Evolutionary conservation across 495 filamentous ascomycete species (phyloP).

Genomic region (Podospora fimiseda): DNA sequence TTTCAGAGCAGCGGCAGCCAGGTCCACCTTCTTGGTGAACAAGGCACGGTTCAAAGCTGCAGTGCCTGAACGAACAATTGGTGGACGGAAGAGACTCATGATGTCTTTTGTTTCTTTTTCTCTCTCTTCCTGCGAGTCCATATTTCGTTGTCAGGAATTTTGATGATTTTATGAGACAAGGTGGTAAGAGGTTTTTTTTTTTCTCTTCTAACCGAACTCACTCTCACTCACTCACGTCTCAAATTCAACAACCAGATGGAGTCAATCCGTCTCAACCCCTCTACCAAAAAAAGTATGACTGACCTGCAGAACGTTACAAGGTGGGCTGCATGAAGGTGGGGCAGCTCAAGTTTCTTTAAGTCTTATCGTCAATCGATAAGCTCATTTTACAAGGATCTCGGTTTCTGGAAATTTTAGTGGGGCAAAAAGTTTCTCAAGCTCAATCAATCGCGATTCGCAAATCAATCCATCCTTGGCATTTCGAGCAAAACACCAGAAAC

Average conservation of each 20-base stretch:
- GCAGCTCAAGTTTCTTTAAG: background rate
- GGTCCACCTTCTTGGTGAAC: constrained; percentile 66
- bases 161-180: background rate
- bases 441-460: background rate
- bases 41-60: constrained; percentile 72
- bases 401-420: background rate
- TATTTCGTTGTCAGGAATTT: background rate
- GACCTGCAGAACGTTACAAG: background rate
- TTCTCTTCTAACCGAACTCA: background rate
- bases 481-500: background rate
- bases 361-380: too few species aligned
- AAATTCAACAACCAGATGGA: background rate
- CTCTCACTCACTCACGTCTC: background rate
- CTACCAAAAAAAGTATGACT: background rate
- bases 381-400: background rate
- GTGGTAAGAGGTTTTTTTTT: background rate
- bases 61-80: constrained; percentile 61
- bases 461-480: background rate
- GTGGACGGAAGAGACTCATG: constrained; percentile 61
- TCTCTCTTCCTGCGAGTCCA: constrained; percentile 1
- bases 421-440: background rate
- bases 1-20: constrained; percentile 72
- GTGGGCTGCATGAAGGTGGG: background rate
- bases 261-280: background rate
- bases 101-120: constrained; percentile 8